Evolutionary conservation across 2,329 filamentous ascomycete genomes (phyloP), one percentile per base, ranked within the genome.

Genomic region (Trichoderma oligosporum): DNA sequence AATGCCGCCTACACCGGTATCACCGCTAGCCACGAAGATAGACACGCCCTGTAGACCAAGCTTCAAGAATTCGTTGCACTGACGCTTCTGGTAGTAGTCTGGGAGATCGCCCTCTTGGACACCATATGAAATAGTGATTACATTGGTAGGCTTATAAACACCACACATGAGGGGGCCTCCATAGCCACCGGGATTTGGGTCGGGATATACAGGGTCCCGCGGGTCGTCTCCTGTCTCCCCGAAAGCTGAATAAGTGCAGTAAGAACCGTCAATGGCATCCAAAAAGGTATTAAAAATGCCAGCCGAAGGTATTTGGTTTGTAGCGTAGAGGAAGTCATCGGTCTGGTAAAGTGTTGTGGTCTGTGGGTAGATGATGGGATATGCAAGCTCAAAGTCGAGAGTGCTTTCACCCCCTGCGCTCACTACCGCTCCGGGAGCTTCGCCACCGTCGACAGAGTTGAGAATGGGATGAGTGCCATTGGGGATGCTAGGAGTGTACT

Each of bases 321-420:
- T 44, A 2, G 52, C 45, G 6, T 56, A 56, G 18, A 36, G 44
- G 2, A 70, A 64, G 64, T 78, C 78, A 51, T 80, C 78, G 1
- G 74, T 74, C 62, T 77, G 73, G 61, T 70, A 78, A 1, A 77
- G 64, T 2, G 76, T 74, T 0, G 75, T 68, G n/a, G 71, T 72
- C 62, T 81, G 78, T 1, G 79, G 79, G 65, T 75, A 81, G 62
- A 82, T 76, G 56, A 82, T 68, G 0, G 78, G 76, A 57, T 76
- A 77, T 14, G 71, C 69, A 24, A 77, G 70, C 58, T 77, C 65
- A 56, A 81, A 78, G 63, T 82, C 79, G 11, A 82, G 72, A 38
- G 76, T 73, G 2, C 72, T 69, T 58, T 80, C 77, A 4, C 63
- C 64, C 2, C 74, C 74, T 2, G 70, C 71, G 7, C 63, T 39